Percentiles rank a stretch among this genome's conserved stretches.
Evolutionary conservation across 2,329 filamentous ascomycete genomes (phyloP).

Genomic region (Plectosphaerella plurivora): DNA sequence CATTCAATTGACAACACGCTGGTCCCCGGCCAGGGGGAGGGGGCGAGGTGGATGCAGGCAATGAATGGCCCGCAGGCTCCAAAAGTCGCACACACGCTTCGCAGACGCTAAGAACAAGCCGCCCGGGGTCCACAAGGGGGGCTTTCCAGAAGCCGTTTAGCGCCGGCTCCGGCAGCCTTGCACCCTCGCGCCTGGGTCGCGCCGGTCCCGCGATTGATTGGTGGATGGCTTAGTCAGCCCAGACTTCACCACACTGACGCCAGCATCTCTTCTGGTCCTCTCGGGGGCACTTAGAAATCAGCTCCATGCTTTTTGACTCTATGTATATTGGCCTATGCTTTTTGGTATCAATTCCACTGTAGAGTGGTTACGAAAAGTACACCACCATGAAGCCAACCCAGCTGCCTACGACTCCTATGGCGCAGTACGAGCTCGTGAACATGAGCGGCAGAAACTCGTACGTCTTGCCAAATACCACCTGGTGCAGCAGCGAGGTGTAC

Average conservation of each 20-base stretch:
- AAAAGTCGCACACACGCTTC: too few relatives aligned
- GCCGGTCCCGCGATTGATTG: background rate
- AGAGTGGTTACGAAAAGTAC: constrained; percentile 57
- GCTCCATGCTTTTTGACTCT: background rate
- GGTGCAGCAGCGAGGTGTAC: constrained; percentile 83
- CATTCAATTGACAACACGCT: background rate
- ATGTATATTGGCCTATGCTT: constrained; percentile 1
- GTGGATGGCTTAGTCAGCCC: background rate
- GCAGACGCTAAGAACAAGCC: too few relatives aligned
- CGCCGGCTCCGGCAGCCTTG: background rate
- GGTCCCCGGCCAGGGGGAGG: too few relatives aligned
- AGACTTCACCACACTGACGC: constrained; percentile 6
- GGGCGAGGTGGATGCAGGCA: too few relatives aligned
- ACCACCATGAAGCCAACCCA: constrained; percentile 94
- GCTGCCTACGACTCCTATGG: constrained; percentile 90
- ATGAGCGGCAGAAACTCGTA: constrained; percentile 93
- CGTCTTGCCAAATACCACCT: constrained; percentile 73
- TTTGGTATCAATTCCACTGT: constrained; percentile 24
- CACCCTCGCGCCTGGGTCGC: constrained; percentile 16
- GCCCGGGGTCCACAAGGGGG: too few relatives aligned
- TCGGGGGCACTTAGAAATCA: too few relatives aligned
- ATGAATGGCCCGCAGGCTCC: too few relatives aligned
- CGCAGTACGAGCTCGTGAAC: constrained; percentile 94
- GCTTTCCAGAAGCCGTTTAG: background rate
- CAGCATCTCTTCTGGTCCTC: too few relatives aligned